Evolutionary conservation across 2,329 filamentous ascomycete species (phyloP).

Genomic region (Gaeumannomyces tritici): DNA sequence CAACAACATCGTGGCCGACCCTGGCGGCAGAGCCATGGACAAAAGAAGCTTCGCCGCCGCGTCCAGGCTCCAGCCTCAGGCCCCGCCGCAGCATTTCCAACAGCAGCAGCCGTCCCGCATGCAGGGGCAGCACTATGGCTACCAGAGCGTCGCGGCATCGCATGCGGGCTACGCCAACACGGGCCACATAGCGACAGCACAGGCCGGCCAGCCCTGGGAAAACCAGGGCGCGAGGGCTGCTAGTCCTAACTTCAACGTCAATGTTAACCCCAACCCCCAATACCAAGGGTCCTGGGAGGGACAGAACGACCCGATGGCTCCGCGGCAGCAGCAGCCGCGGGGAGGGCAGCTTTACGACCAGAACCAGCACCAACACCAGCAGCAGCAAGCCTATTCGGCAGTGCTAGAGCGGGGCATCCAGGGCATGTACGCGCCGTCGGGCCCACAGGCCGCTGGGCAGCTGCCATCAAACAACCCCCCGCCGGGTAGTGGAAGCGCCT

Average conservation of each 20-base stretch:
- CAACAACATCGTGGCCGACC: background rate
- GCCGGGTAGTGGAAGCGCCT: too few relatives aligned
- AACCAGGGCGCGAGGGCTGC: background rate
- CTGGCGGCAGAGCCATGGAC: background rate
- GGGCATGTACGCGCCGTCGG: too few relatives aligned
- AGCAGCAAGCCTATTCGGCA: background rate
- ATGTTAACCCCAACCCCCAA: too few relatives aligned
- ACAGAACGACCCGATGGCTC: background rate
- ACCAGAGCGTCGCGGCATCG: background rate
- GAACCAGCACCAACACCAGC: background rate
- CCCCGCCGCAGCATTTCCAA: background rate
- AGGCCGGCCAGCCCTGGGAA: background rate
- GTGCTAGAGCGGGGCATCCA: background rate
- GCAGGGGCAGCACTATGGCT: background rate
- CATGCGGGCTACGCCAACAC: background rate
- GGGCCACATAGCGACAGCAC: background rate
- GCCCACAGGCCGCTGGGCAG: too few relatives aligned
- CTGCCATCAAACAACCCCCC: too few relatives aligned
- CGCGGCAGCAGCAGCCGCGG: background rate
- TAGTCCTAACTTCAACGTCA: background rate
- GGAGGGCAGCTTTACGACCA: background rate
- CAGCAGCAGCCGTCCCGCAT: background rate
- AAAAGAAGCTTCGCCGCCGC: background rate
- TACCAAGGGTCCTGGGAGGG: background rate
- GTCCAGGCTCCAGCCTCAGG: background rate